phyloP scores from a whole-genome alignment of 179 eudicot genomes.

The Dionaea muscipula region DNA sequence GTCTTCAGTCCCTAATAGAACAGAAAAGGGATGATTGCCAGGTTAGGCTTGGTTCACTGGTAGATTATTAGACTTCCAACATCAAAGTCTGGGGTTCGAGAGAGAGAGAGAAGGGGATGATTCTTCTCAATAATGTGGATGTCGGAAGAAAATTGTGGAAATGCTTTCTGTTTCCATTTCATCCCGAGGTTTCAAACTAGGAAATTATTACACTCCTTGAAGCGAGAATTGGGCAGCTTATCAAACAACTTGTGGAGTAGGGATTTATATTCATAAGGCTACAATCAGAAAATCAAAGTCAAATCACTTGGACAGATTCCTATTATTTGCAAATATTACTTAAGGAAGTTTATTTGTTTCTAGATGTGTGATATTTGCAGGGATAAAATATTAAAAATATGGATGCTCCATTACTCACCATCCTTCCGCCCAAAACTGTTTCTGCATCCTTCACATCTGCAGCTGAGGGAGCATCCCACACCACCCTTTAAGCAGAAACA shows the following conservation, averaged over 20 bases:
- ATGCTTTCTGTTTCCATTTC: no score
- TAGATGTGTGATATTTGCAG: neutral
- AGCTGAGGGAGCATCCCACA: conserved; percentile 58
- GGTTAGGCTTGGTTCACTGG: no score
- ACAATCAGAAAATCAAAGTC: neutral
- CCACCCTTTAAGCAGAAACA: conserved; percentile 31
- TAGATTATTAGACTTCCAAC: no score
- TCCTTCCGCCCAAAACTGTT: conserved; percentile 51
- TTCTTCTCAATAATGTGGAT: no score
- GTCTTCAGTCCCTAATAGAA: conserved; percentile 9
- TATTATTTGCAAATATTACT: neutral
- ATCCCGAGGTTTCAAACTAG: no score
- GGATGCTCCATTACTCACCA: conserved; percentile 21
- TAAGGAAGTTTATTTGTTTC: neutral
- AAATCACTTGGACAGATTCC: neutral
- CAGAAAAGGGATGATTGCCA: conserved; percentile 2
- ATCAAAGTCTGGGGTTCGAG: no score
- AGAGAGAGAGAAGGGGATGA: no score
- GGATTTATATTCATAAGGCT: neutral
- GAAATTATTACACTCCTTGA: no score
- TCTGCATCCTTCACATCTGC: conserved; percentile 71
- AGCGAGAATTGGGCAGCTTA: no score
- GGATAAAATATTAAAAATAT: neutral
- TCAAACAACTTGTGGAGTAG: no score
- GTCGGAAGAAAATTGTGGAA: no score